phyloP scores from a whole-genome alignment of 805 yeast species.

The Kregervanrija fluxuum region DNA sequence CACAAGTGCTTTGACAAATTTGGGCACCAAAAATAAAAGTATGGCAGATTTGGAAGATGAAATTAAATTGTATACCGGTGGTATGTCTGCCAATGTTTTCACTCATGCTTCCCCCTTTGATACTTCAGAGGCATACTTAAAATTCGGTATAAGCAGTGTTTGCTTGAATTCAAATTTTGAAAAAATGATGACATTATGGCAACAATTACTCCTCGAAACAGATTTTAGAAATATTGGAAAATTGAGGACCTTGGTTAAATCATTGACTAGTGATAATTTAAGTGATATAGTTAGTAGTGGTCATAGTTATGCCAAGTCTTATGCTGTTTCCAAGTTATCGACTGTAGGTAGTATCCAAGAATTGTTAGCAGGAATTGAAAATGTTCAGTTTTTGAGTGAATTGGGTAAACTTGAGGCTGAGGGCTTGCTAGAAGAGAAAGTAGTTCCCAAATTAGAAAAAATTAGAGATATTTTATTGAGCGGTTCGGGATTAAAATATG shows the following conservation, averaged over 20 bases:
- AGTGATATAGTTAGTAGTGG: slow-evolving; percentile 82
- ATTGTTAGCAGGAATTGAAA: slow-evolving; percentile 64
- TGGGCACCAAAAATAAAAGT: slow-evolving; percentile 69
- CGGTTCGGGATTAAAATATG: slow-evolving; percentile 40
- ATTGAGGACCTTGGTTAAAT: slow-evolving; percentile 63
- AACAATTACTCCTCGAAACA: slow-evolving; percentile 61
- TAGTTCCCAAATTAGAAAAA: slow-evolving; percentile 57
- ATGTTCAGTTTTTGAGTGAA: slow-evolving; percentile 60
- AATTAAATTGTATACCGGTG: slow-evolving; percentile 80
- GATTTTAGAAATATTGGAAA: slow-evolving; percentile 62
- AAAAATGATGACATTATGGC: slow-evolving; percentile 58
- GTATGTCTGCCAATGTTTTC: slow-evolving; percentile 56
- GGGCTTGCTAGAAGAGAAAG: slow-evolving; percentile 41
- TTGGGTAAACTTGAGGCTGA: slow-evolving; percentile 48
- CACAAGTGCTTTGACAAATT: slow-evolving; percentile 68
- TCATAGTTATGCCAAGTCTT: slow-evolving; percentile 70
- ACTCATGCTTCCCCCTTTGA: slow-evolving; percentile 49
- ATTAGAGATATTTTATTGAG: slow-evolving; percentile 39
- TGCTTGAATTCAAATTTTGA: slow-evolving; percentile 58
- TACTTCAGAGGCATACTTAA: slow-evolving; percentile 40
- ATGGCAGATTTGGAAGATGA: slow-evolving; percentile 82
- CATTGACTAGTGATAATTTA: slow-evolving; percentile 68
- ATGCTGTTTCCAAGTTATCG: slow-evolving; percentile 58
- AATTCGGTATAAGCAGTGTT: slow-evolving; percentile 58
- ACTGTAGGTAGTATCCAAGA: slow-evolving; percentile 56